These are phyloP conservation scores for Solanum commersonii DNA, from an alignment of 257 asterid genomes.

Conservation along the genomic window DNA sequence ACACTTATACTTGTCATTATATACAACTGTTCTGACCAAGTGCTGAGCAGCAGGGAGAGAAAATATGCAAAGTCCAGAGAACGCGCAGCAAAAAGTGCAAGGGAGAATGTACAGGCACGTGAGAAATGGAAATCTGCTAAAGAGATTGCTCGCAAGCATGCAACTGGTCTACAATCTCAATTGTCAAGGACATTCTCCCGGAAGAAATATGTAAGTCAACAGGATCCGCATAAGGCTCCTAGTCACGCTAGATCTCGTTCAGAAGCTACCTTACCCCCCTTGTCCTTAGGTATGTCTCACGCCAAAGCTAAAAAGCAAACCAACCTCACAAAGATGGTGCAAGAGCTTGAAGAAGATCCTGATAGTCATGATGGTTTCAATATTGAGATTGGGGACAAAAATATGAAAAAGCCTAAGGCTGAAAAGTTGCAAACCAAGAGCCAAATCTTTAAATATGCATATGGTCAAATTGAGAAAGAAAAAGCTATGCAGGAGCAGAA, in stretches of 20 bases:
- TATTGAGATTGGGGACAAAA: conserved; percentile 83
- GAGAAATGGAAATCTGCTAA: conserved; percentile 91
- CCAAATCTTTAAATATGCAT: conserved; percentile 93
- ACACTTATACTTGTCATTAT: conserved; percentile 70
- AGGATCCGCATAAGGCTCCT: conserved; percentile 29
- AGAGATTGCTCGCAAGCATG: conserved; percentile 59
- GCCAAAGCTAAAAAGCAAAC: conserved; percentile 48
- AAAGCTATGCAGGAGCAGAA: conserved; percentile 84
- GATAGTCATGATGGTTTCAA: conserved; percentile 75
- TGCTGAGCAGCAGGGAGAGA: conserved; percentile 64
- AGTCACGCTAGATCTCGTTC: conserved; percentile 58
- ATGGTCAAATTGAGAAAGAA: conserved; percentile 89
- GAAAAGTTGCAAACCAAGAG: conserved; percentile 83
- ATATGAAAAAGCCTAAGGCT: conserved; percentile 58
- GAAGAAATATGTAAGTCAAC: conserved; percentile 35
- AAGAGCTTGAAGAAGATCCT: conserved; percentile 80
- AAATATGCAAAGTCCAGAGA: conserved; percentile 88
- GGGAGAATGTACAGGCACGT: conserved; percentile 82
- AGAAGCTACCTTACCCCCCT: conserved; percentile 67
- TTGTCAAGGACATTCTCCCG: conserved; percentile 86
- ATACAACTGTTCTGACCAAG: conserved; percentile 96
- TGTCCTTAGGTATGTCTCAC: conserved; percentile 26
- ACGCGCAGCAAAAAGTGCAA: conserved; percentile 83
- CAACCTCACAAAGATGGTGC: conserved; percentile 86
- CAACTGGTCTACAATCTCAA: conserved; percentile 42